Base-by-base conservation (phyloP, 2,329 filamentous ascomycete species). In the Fusarium sublunatum region DNA sequence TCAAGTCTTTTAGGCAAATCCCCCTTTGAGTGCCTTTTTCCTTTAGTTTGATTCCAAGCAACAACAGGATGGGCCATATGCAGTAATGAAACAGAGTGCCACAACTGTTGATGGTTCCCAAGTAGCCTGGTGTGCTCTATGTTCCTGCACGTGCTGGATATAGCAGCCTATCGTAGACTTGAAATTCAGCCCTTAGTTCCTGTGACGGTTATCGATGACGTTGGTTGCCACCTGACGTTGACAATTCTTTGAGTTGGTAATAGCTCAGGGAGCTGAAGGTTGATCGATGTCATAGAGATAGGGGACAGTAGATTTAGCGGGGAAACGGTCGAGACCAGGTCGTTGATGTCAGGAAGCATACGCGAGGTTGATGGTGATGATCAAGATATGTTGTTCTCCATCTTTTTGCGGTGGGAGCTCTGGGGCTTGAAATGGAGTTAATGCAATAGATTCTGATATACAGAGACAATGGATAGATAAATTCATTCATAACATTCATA, bases 1-100 rank as follows among this genome's bases (percentile, higher is more conserved):
- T 52, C 54, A 36, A 45, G 34, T 31, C 40, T 41, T 53, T 58
- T 43, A 50, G 43, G 56, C 40, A 5, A 38, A 40, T 50, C 40
- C 54, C 41, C 54, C 36, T 45, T 46, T 22, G 46, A 52, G 53
- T 47, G 57, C 28, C 35, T 51, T 51, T 66, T 50, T 24, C 49
- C 34, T 26, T 32, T 49, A 64, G 53, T 64, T 59, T 64, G 60
- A 50, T 64, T 59, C 47, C 41, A 38, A 44, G 41, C 45, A 64
- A 55, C 43, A 59, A 54, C 62, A 59, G 53, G 53, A 66, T 41
- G 49, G 49, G 49, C 35, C 42, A 46, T 63, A 65, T 59, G 62
- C 47, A 63, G 53, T 65, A 66, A 65, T 65, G 62, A 66, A 63
- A 51, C 48, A 65, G 61, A 65, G 66, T 66, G 62, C 49, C 42